These are phyloP conservation scores for Populus deltoides DNA, from an alignment of 345 rosid genomes.

Conservation along the genomic window DNA sequence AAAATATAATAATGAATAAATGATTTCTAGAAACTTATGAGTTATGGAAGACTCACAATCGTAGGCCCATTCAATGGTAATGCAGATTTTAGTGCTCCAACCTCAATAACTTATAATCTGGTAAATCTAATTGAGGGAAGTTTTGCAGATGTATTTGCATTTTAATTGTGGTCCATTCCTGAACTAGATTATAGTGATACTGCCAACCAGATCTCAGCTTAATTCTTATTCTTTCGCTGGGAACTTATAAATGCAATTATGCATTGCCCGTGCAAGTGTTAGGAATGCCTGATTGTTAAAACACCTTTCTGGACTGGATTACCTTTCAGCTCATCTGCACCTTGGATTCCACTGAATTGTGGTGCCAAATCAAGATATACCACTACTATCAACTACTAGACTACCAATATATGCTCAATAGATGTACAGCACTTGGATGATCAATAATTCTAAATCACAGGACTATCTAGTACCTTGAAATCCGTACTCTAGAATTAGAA, in stretches of 20 bases:
- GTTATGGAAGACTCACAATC: not conserved
- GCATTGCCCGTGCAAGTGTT: not conserved
- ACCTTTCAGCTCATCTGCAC: not conserved
- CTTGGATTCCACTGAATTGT: not conserved
- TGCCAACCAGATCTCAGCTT: too few species aligned
- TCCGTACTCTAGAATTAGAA: not conserved
- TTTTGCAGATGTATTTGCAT: too few species aligned
- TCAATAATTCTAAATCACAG: too few species aligned
- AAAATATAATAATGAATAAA: not conserved
- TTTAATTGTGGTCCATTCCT: too few species aligned
- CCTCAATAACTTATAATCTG: not conserved
- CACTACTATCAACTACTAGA: too few species aligned
- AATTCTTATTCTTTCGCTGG: too few species aligned
- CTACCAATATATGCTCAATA: too few species aligned
- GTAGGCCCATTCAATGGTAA: not conserved
- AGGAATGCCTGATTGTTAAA: not conserved
- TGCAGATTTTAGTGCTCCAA: not conserved
- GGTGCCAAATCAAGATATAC: not conserved
- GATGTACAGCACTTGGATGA: too few species aligned
- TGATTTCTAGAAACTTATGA: not conserved
- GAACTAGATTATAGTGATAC: too few species aligned
- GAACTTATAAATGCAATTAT: not conserved
- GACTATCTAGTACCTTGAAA: not conserved
- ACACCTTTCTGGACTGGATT: not conserved
- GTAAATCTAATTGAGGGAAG: not conserved